Percentiles rank a stretch among this genome's conserved stretches.
phyloP scores from a whole-genome alignment of 2,329 filamentous ascomycete genomes.

The Aspergillus brunneoviolaceus region DNA sequence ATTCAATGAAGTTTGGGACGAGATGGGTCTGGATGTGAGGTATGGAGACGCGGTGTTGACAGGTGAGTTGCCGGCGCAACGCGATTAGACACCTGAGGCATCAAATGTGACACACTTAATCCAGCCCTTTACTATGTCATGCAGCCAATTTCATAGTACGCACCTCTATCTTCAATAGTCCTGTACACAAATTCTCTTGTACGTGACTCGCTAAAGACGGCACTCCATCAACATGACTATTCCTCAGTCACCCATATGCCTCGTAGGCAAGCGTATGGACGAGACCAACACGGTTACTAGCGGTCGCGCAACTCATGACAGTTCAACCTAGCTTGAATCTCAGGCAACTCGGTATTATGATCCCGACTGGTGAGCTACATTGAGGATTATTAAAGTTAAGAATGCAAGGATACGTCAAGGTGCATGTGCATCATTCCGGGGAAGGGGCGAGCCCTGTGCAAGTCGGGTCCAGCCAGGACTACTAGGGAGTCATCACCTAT shows the following conservation, averaged over 20 bases:
- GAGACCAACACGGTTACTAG: background rate
- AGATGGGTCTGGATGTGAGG: constrained; percentile 2
- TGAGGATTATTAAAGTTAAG: background rate
- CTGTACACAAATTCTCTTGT: background rate
- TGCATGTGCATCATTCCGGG: background rate
- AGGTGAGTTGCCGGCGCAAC: constrained; percentile 22
- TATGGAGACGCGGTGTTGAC: constrained; percentile 24
- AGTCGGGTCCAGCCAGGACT: background rate
- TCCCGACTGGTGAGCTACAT: background rate
- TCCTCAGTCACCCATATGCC: too few relatives aligned
- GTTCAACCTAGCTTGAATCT: background rate
- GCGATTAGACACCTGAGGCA: constrained; percentile 12
- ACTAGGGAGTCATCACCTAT: background rate
- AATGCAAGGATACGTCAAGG: constrained; percentile 2
- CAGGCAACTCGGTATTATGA: background rate
- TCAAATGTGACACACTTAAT: background rate
- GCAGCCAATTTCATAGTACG: too few relatives aligned
- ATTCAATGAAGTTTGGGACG: background rate
- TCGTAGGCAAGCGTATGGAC: too few relatives aligned
- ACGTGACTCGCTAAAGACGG: background rate
- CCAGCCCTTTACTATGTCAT: too few relatives aligned
- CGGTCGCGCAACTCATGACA: background rate
- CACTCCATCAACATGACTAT: background rate
- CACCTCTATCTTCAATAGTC: too few relatives aligned
- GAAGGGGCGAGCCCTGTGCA: background rate